Base-by-base conservation (phyloP, 2,329 filamentous ascomycete genomes). In the Colletotrichum cereale region DNA sequence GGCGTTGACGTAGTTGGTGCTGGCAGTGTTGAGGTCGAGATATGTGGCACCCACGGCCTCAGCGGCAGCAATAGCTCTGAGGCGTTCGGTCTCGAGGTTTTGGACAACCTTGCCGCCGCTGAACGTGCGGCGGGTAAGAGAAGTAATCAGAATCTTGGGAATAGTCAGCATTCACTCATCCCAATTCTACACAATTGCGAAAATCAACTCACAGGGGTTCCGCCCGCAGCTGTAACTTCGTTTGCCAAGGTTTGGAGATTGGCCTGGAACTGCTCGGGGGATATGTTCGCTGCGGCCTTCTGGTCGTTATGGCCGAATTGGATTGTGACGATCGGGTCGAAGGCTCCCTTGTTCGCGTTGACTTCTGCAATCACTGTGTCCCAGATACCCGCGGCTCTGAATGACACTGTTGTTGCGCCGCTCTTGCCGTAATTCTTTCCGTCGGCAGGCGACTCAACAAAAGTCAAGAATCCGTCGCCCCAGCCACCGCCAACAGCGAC, bases 281-380 rank as follows among this genome's bases (percentile, higher is more conserved):
- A 80, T 55, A 91, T 82, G 56, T 83, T 83, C 1, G 81, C 83
- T 0, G 79, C 80, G 0, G 81, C 68, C 74, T 90, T 90, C 75
- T 86, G 89, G 76, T 91, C 89, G 71, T 91, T 91, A 77, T 91
- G 89, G 7, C 89, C 89, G 71, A 91, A 91, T 82, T 90, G 75
- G 2, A 75, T 76, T 2, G 79, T 80, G 14, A 81, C 77, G 26
- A 72, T 61, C 16, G 69, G 69, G 53, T 60, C 56, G 62, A 78
- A 76, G 8, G 77, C 76, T 0, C 74, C 74, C 21, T 79, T 82
- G 61, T 84, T 79, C 0, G 80, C 78, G 36, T 78, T 76, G 0
- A 89, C 80, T 1, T 84, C 79, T 2, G 76, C 73, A 0, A 90
- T 80, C 0, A 89, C 83, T 0, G 80, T 81, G 0, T 74, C 79